phyloP scores from a whole-genome alignment of 2,329 filamentous ascomycete genomes.

The Paecilomyces niveus region DNA sequence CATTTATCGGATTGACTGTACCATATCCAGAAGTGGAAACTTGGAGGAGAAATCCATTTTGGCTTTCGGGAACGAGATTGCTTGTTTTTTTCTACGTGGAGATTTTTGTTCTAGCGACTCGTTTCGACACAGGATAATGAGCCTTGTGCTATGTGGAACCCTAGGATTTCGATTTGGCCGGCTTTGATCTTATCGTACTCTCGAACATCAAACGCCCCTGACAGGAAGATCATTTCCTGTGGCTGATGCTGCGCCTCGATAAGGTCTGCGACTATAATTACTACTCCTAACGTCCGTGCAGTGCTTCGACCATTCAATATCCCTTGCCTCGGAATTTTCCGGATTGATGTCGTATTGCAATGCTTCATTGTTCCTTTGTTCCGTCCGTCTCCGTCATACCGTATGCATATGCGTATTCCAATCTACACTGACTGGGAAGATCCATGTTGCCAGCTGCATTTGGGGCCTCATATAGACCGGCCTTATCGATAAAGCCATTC shows the following conservation, averaged over 20 bases:
- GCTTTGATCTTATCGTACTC: not conserved
- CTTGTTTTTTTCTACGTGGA: not conserved
- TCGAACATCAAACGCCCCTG: not conserved
- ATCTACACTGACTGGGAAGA: not conserved
- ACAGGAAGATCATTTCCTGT: not conserved
- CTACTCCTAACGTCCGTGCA: not conserved
- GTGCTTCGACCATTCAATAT: not conserved
- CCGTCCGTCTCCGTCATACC: not conserved
- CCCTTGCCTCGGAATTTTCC: not conserved
- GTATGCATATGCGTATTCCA: not conserved
- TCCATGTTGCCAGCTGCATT: not conserved
- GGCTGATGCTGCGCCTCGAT: not conserved
- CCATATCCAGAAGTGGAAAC: not conserved
- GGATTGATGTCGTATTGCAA: not conserved
- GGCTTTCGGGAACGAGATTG: not conserved
- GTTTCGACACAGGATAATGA: not conserved
- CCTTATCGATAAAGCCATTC: not conserved
- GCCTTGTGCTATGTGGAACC: not conserved
- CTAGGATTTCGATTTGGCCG: not conserved
- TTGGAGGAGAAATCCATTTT: not conserved
- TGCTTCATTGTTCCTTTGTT: not conserved
- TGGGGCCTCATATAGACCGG: not conserved
- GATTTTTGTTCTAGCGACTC: not conserved
- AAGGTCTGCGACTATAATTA: not conserved
- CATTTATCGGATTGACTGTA: not conserved